Evolutionary conservation across 345 rosid species (phyloP), one percentile per base, ranked within the genome.

Genomic region (Moricandia moricandioides): DNA sequence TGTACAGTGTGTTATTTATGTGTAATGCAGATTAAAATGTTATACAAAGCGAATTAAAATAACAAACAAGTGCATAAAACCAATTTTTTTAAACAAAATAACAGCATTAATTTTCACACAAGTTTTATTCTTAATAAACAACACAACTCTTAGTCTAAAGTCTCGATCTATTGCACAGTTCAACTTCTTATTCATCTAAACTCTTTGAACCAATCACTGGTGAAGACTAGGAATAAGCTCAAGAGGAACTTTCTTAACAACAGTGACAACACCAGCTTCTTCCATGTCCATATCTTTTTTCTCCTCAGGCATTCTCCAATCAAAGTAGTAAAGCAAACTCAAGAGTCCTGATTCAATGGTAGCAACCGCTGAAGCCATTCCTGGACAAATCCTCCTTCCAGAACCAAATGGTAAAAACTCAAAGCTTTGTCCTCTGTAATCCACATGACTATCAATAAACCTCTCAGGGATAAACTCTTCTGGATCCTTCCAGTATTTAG

Each of bases 1-100:
- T 66, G 72, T 66, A 74, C 72, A 58, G 77, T 55, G 17, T 27
- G 21, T 12, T 65, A 29, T 29, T 29, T 6, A 35, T 72, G 29
- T 63, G 63, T 73, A 56, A 17, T 40, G 7, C 24, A 56, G 59
- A 57, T 74, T 5, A 24, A 45, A 57, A 58, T 67, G 54, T 47
- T 16, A 16, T 60, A 58, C 67, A 66, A 67, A 58, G 40, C 14
- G n/a, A 74, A 65, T 18, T 59, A 57, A 43, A 30, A 21, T 54
- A 35, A 10, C 24, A 21, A 21, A 21, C 24, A 21, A 21, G 24
- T 2, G 24, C 24, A 21, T 2, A 0, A 21, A 21, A 21, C 24
- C 24, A 21, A 0, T 7, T 33, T 33, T 33, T 33, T 7, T 33
- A 33, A 33, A 7, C 8, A 21, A 21, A 21, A 1, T 2, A 21